Percentiles rank a stretch among this genome's conserved stretches.
Evolutionary conservation across 768 basidiomycete genomes (phyloP).

Genomic region (Leccinum uliginosum): DNA sequence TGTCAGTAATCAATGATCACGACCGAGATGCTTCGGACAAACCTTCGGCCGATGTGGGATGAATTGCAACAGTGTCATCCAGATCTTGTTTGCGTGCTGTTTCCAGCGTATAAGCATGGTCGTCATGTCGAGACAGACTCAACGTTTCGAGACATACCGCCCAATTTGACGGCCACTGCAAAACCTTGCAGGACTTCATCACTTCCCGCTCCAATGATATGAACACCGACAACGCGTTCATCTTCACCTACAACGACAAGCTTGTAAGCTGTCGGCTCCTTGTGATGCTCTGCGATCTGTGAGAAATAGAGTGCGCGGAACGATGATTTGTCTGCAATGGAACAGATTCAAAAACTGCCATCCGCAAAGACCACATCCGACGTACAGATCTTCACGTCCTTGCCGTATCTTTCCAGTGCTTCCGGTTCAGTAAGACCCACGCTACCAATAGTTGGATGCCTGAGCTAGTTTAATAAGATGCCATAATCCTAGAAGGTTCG

Average conservation of each 20-base stretch:
- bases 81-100: constrained; percentile 73
- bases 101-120: constrained; percentile 4
- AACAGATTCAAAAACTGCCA: not conserved
- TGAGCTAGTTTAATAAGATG: constrained; percentile 27
- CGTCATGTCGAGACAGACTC: not conserved
- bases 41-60: constrained; percentile 86
- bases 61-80: constrained; percentile 88
- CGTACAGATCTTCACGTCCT: constrained; percentile 87
- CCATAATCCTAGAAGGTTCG: not conserved
- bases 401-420: constrained; percentile 84
- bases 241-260: constrained; percentile 82
- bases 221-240: constrained; percentile 94
- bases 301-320: constrained; percentile 90
- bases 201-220: constrained; percentile 86
- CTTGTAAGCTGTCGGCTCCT: constrained; percentile 94
- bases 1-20: constrained; percentile 14
- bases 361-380: constrained; percentile 15
- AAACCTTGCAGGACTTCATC: constrained; percentile 97
- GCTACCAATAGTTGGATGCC: constrained; percentile 93
- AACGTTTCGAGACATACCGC: constrained; percentile 37
- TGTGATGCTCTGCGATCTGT: constrained; percentile 85
- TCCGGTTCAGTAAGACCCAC: constrained; percentile 93
- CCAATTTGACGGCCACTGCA: constrained; percentile 97
- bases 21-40: constrained; percentile 19
- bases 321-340: constrained; percentile 62